phyloP scores from a whole-genome alignment of 2,329 filamentous ascomycete species.

The Curvularia verruculosa region DNA sequence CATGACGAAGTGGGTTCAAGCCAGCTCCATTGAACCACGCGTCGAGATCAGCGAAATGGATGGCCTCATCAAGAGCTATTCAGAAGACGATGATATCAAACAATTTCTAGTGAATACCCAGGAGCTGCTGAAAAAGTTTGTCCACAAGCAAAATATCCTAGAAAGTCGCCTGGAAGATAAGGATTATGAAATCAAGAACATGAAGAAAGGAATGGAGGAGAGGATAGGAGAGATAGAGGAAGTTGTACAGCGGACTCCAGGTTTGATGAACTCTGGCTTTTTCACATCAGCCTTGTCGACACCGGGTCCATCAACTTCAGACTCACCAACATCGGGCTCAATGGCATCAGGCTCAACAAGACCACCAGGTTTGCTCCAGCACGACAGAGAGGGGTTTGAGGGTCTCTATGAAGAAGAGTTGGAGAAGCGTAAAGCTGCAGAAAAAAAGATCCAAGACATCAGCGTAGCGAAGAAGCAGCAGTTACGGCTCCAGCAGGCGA shows the following conservation, averaged over 20 bases:
- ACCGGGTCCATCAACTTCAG: no score
- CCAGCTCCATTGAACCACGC: not conserved
- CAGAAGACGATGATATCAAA: not conserved
- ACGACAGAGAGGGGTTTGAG: not conserved
- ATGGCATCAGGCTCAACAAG: not conserved
- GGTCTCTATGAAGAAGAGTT: not conserved
- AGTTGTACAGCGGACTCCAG: not conserved
- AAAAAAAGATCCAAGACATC: not conserved
- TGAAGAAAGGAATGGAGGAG: not conserved
- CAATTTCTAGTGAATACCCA: not conserved
- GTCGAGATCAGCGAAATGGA: not conserved
- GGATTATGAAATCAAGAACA: not conserved
- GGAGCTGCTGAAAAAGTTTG: not conserved
- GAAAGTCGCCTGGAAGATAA: not conserved
- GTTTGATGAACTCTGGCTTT: not conserved
- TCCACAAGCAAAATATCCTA: not conserved
- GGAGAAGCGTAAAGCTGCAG: not conserved
- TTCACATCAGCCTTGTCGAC: no score
- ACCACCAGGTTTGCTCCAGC: not conserved
- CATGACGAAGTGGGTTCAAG: not conserved
- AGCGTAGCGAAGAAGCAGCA: not conserved
- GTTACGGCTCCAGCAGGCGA: slow-evolving; percentile 1
- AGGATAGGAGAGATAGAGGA: not conserved
- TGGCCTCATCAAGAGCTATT: not conserved
- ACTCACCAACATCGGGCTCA: not conserved